phyloP scores from a whole-genome alignment of 768 basidiomycete genomes.

The Daedaleopsis sinensis region DNA sequence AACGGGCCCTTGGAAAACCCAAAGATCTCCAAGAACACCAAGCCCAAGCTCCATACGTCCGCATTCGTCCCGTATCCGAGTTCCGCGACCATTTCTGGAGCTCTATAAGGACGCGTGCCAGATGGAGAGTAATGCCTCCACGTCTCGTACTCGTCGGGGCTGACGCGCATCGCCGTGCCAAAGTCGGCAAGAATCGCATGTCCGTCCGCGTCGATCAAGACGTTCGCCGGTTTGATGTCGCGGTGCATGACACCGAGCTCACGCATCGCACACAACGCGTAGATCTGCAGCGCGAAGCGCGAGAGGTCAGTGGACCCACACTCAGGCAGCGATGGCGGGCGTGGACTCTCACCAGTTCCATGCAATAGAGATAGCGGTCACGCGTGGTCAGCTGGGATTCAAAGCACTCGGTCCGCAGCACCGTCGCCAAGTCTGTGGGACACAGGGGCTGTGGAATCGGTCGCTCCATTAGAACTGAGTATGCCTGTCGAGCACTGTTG shows the following conservation, averaged over 20 bases:
- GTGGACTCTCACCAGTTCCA: constrained; percentile 14
- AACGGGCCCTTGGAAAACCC: background rate
- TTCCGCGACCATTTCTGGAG: constrained; percentile 49
- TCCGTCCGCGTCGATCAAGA: constrained; percentile 42
- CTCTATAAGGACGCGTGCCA: constrained; percentile 46
- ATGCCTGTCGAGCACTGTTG: background rate
- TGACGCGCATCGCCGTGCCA: constrained; percentile 34
- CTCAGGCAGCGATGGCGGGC: too few relatives aligned
- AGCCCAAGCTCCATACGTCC: constrained; percentile 53
- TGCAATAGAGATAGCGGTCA: constrained; percentile 11
- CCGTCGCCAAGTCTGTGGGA: background rate
- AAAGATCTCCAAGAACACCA: constrained; percentile 49
- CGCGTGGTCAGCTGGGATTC: background rate
- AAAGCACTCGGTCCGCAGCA: background rate
- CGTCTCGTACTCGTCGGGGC: background rate
- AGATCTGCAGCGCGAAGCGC: constrained; percentile 12
- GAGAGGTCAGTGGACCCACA: too few relatives aligned
- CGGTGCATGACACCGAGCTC: constrained; percentile 48
- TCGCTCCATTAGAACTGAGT: background rate
- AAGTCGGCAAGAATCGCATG: constrained; percentile 46
- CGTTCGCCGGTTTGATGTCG: constrained; percentile 56
- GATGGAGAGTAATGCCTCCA: constrained; percentile 20
- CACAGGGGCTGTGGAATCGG: constrained; percentile 3
- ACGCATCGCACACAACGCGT: constrained; percentile 38
- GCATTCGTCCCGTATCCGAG: constrained; percentile 44